A percentile compares a stretch with the other conserved stretches of the same genome.
These are phyloP conservation scores for Colletotrichum australisinense DNA, from an alignment of 2,329 filamentous ascomycete genomes.

Conservation along the genomic window DNA sequence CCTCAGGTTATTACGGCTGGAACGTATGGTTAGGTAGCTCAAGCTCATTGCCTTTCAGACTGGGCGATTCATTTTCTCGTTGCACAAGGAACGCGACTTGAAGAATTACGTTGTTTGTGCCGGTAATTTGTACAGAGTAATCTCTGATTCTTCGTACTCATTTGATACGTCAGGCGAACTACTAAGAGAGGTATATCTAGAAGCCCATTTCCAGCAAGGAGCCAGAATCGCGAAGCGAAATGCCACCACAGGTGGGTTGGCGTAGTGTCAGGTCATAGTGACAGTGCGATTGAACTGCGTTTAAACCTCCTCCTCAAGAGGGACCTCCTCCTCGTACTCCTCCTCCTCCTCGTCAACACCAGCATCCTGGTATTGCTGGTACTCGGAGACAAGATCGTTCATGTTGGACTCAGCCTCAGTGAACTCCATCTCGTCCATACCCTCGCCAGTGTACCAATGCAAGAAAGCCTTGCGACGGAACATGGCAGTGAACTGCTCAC, in stretches of 20 bases:
- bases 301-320: slow-evolving; percentile 77
- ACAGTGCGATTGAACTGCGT: background rate
- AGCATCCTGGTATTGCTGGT: slow-evolving; percentile 99
- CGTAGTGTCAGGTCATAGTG: background rate
- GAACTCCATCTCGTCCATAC: slow-evolving; percentile 99
- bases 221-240: slow-evolving; percentile 42
- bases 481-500: slow-evolving; percentile 99
- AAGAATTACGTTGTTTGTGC: background rate
- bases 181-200: slow-evolving; percentile 54
- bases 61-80: too few species aligned
- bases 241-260: slow-evolving; percentile 29
- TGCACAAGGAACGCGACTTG: background rate
- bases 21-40: background rate
- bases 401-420: slow-evolving; percentile 99
- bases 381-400: slow-evolving; percentile 99
- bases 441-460: slow-evolving; percentile 99
- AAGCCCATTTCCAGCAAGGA: slow-evolving; percentile 43
- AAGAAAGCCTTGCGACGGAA: slow-evolving; percentile 99
- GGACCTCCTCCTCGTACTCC: slow-evolving; percentile 90
- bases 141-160: slow-evolving; percentile 44
- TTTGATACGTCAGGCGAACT: slow-evolving; percentile 45
- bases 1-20: background rate
- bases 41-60: background rate
- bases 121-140: slow-evolving; percentile 32
- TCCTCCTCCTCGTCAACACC: slow-evolving; percentile 97